These are phyloP conservation scores for Alternaria brassicae DNA, from an alignment of 2,329 filamentous ascomycete species.

Conservation along the genomic window DNA sequence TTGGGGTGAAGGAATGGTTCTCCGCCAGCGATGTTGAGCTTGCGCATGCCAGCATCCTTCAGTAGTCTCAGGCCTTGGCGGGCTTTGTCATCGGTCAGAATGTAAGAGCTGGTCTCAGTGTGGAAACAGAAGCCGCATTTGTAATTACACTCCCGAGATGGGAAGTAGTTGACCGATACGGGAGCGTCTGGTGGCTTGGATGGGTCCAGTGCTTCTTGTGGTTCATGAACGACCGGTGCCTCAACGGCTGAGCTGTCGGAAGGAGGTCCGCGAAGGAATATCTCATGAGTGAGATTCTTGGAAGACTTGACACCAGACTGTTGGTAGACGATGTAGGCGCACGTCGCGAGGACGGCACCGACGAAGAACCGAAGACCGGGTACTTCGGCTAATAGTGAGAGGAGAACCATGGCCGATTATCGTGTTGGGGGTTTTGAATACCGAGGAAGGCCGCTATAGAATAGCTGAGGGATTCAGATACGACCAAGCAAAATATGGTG, in stretches of 20 bases:
- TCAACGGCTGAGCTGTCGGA: background rate
- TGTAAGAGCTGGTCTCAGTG: constrained; percentile 1
- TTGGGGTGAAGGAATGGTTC: constrained; percentile 10
- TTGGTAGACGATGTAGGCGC: background rate
- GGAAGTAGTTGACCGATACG: background rate
- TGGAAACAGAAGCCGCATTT: background rate
- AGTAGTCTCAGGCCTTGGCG: background rate
- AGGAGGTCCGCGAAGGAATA: background rate
- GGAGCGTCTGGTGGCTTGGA: constrained; percentile 3
- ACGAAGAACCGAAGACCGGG: background rate
- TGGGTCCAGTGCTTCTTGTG: background rate
- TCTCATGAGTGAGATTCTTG: background rate
- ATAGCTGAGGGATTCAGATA: background rate
- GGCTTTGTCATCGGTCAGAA: background rate
- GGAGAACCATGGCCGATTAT: background rate
- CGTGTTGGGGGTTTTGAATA: background rate
- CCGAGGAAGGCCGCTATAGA: background rate
- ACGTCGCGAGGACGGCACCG: background rate
- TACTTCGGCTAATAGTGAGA: background rate
- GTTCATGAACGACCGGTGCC: background rate
- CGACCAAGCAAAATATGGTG: background rate
- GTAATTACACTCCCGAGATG: constrained; percentile 1
- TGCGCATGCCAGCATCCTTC: constrained; percentile 11
- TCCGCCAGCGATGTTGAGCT: constrained; percentile 8
- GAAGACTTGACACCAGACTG: background rate